Base-by-base conservation (phyloP, 2,329 filamentous ascomycete genomes). In the Myotisia sp. region DNA sequence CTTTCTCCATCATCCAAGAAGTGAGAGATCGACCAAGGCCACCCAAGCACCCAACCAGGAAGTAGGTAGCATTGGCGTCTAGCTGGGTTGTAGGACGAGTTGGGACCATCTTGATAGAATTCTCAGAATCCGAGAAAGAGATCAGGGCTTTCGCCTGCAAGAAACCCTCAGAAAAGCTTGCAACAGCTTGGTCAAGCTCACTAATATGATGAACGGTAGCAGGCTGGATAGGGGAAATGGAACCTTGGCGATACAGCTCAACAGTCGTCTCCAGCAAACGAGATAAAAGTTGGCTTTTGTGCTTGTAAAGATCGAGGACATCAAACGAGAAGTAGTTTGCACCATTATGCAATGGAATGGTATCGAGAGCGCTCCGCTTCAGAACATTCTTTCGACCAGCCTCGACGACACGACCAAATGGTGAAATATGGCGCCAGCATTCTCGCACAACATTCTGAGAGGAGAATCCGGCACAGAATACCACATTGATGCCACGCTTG, bases 21-120 rank as follows among this genome's bases (percentile, higher is more conserved):
- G 40, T 40, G 32, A 50, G 40, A 28, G 40, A 42, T 5, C 44
- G 39, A 8, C 44, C 44, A 23, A 54, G 30, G n/a, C 47, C 52
- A 16, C 48, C 46, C 5, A 46, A 35, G 14, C 41, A 42, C 3
- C 45, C 42, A 29, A 44, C 38, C 14, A 44, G 38, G 34, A 47
- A 36, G 45, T 50, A 52, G 3, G 47, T 37, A 6, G 30, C 26
- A 30, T 39, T 13, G 3, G 34, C 13, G 16, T 36, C 26, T 18
- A 36, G 26, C 3, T 10, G 6, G 31, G 19, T 12, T 3, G 27
- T 17, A 12, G n/a, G 9, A 5, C 26, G 34, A 7, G 18, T 13
- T 19, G 18, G 34, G 20, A 22, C 27, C 3, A 36, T n/a, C 14
- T 36, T 36, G 7, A 29, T 17, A n/a, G 14, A 22, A n/a, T n/a